phyloP scores from a whole-genome alignment of 495 filamentous ascomycete genomes.

The Aspergillus sclerotiicarbonarius region DNA sequence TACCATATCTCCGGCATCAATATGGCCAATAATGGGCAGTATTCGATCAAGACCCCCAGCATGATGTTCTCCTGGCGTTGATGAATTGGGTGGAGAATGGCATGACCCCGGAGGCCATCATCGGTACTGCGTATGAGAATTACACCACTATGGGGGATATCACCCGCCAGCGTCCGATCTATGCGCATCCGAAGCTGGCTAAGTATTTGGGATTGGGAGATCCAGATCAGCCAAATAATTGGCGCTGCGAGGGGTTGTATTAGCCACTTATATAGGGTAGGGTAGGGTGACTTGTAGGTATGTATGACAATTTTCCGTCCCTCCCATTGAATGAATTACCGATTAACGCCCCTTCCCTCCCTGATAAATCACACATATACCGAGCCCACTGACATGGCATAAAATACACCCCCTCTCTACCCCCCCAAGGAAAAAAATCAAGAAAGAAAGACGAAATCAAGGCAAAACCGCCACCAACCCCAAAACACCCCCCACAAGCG shows the following conservation, averaged over 20 bases:
- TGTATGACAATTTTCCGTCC: too few relatives aligned
- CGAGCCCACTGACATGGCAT: too few relatives aligned
- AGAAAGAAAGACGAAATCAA: conserved; percentile 21
- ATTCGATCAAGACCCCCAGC: conserved; percentile 29
- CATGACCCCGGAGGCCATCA: conserved; percentile 31
- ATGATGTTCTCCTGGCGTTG: conserved; percentile 49
- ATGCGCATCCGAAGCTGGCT: background rate
- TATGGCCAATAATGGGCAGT: background rate
- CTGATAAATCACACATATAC: too few relatives aligned
- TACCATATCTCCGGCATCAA: background rate
- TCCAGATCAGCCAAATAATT: background rate
- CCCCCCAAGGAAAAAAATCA: too few relatives aligned
- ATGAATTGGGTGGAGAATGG: conserved; percentile 54
- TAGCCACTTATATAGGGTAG: too few relatives aligned
- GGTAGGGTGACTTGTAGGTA: too few relatives aligned
- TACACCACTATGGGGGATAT: background rate
- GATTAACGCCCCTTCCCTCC: too few relatives aligned
- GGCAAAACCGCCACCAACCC: conserved; percentile 27
- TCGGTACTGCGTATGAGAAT: conserved; percentile 43
- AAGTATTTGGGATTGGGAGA: background rate
- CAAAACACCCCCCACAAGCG: conserved; percentile 31
- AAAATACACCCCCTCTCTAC: too few relatives aligned
- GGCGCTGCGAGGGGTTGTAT: background rate
- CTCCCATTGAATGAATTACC: too few relatives aligned
- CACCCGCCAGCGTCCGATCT: background rate